phyloP scores from a whole-genome alignment of 2,329 filamentous ascomycete genomes.

The Cercospora sp. region DNA sequence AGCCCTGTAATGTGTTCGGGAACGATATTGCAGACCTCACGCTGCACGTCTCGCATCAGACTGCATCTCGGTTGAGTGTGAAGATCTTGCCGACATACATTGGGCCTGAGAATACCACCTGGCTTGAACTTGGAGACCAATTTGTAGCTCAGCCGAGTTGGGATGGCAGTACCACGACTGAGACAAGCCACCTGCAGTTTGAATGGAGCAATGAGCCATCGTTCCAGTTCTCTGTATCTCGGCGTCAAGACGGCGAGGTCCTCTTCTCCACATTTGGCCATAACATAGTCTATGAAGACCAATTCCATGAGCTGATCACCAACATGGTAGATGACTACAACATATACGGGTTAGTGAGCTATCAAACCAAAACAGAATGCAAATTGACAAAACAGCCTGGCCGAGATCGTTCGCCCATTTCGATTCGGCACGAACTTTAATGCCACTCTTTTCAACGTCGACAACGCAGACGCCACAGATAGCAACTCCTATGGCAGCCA shows the following conservation, averaged over 20 bases:
- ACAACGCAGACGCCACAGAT: slow-evolving; percentile 28
- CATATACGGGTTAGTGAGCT: slow-evolving; percentile 33
- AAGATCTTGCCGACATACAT: slow-evolving; percentile 32
- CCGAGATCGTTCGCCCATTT: slow-evolving; percentile 33
- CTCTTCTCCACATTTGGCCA: slow-evolving; percentile 37
- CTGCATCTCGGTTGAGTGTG: slow-evolving; percentile 31
- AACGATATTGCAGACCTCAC: slow-evolving; percentile 31
- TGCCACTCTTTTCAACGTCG: slow-evolving; percentile 36
- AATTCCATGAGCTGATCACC: slow-evolving; percentile 37
- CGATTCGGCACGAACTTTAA: slow-evolving; percentile 35
- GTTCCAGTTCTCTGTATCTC: slow-evolving; percentile 35
- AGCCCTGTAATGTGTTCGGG: slow-evolving; percentile 31
- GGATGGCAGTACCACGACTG: slow-evolving; percentile 23
- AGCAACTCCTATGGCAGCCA: slow-evolving; percentile 36
- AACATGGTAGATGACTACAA: slow-evolving; percentile 34
- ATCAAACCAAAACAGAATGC: not conserved
- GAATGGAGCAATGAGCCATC: slow-evolving; percentile 34
- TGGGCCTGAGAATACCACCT: slow-evolving; percentile 23
- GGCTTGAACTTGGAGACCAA: slow-evolving; percentile 25
- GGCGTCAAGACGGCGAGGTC: slow-evolving; percentile 27
- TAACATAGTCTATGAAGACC: slow-evolving; percentile 35
- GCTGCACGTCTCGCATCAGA: slow-evolving; percentile 34
- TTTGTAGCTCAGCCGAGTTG: slow-evolving; percentile 22
- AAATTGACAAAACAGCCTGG: slow-evolving; percentile 2
- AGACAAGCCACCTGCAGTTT: slow-evolving; percentile 33